Evolutionary conservation across 2,329 filamentous ascomycete genomes (phyloP), one percentile per base, ranked within the genome.

Genomic region (Stenocarpella maydis): DNA sequence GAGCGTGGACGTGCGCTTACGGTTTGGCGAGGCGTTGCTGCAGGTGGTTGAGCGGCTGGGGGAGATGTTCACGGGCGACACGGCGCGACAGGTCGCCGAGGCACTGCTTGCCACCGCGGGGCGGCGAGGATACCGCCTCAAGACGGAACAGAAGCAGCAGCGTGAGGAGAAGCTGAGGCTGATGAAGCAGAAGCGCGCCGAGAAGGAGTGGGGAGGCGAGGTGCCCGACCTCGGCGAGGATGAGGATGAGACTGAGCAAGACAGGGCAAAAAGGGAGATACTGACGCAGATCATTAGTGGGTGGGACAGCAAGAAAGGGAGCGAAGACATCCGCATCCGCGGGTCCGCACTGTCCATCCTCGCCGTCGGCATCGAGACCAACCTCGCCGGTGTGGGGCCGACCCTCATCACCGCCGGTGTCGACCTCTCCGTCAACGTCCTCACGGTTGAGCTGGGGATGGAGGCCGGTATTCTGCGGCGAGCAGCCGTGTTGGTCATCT

Each of bases 291-390:
- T 93, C 70, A 82, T 93, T 0, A 80, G 85, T 17, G 90, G 90
- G 66, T 93, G 91, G 91, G 85, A 90, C 72, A 86, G 89, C 71
- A 89, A 88, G 68, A 81, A 85, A 19, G 90, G 90, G 0, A 85
- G 85, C 69, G 91, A 94, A 76, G 91, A 94, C 75, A 82, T 93
- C 15, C 85, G 92, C 4, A 86, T 94, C 73, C 87, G 92, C 1
- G 82, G 90, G 17, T 93, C 91, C 26, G 89, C 91, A 4, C 77
- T 94, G 8, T 91, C 90, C 5, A 85, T 94, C 55, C 82, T 94
- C 52, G 86, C 87, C 0, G 80, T 80, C 1, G 83, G 84, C 0
- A 78, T 93, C 31, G 90, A 93, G 76, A 86, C 84, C 1, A 90
- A 89, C 72, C 80, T 90, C 4, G 79, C 80, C 1, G 88, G 88